Percentiles rank a stretch among this genome's conserved stretches.
These are phyloP conservation scores for Nakazawaea molendinolei DNA, from an alignment of 805 yeast genomes.

Conservation along the genomic window DNA sequence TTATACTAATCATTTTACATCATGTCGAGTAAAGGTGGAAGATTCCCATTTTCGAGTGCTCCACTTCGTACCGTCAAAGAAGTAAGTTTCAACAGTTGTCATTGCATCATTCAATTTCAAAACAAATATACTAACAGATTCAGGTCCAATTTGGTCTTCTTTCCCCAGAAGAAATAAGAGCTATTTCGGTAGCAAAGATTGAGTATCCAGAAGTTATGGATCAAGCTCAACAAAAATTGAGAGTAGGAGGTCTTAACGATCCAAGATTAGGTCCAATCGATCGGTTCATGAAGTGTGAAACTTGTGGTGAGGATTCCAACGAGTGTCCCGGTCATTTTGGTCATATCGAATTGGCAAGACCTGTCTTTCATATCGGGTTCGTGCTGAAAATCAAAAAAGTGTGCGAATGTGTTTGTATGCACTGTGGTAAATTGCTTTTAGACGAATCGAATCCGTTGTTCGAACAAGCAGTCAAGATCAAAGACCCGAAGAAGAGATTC, in stretches of 20 bases:
- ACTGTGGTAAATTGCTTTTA: slow-evolving; percentile 89
- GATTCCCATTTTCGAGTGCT: slow-evolving; percentile 93
- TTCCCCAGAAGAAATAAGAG: slow-evolving; percentile 96
- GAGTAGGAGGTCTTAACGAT: slow-evolving; percentile 95
- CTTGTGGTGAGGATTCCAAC: slow-evolving; percentile 98
- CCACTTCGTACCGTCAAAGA: slow-evolving; percentile 96
- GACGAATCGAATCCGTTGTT: slow-evolving; percentile 79
- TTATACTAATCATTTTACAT: neutral
- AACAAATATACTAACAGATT: slow-evolving; percentile 2
- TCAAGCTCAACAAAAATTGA: slow-evolving; percentile 88
- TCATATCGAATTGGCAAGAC: slow-evolving; percentile 96
- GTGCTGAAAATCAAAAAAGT: slow-evolving; percentile 90
- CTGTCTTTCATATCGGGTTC: slow-evolving; percentile 96
- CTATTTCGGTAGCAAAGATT: slow-evolving; percentile 95
- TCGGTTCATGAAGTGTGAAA: slow-evolving; percentile 95
- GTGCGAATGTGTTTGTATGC: slow-evolving; percentile 96
- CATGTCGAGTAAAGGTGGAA: slow-evolving; percentile 13
- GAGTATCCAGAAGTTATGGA: slow-evolving; percentile 99
- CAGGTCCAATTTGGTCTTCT: slow-evolving; percentile 93
- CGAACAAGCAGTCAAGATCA: slow-evolving; percentile 82
- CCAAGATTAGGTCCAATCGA: slow-evolving; percentile 97
- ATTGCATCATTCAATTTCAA: neutral
- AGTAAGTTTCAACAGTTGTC: slow-evolving; percentile 37
- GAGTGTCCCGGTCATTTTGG: slow-evolving; percentile 99
- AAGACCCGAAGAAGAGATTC: slow-evolving; percentile 93